Conservation (phyloP, 306 rosid species). For the Cucurbita moschata region DNA sequence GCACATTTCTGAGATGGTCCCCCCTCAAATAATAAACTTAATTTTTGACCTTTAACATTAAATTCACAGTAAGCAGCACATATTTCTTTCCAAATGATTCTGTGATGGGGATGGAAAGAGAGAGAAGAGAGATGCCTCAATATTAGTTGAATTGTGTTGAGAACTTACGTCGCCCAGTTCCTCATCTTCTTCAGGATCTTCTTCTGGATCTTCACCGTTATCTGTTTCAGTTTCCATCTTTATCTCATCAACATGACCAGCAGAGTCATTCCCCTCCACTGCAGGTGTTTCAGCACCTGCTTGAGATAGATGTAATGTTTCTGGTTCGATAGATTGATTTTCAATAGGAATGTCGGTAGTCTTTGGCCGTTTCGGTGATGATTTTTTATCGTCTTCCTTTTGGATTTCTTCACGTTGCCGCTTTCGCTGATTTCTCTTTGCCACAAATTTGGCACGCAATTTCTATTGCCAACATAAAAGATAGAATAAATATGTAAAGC, state of each 20-base stretch:
- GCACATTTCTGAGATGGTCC: background rate
- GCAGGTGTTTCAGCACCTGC: slow-evolving; percentile 30
- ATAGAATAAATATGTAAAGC: slow-evolving; percentile 1
- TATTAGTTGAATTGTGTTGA: slow-evolving; percentile 22
- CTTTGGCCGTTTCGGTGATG: slow-evolving; percentile 46
- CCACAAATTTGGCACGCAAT: slow-evolving; percentile 60
- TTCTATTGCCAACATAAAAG: slow-evolving; percentile 27
- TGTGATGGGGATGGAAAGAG: background rate
- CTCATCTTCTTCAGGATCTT: slow-evolving; percentile 68
- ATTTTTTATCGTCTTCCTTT: slow-evolving; percentile 25
- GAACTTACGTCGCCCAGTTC: slow-evolving; percentile 54
- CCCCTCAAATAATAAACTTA: background rate
- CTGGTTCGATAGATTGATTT: slow-evolving; percentile 26
- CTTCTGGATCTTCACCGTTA: slow-evolving; percentile 44
- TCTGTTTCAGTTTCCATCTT: slow-evolving; percentile 60
- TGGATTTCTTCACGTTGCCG: slow-evolving; percentile 64
- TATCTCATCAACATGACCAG: slow-evolving; percentile 29
- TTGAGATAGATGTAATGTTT: slow-evolving; percentile 15
- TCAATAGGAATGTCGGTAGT: slow-evolving; percentile 35
- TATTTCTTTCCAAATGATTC: background rate
- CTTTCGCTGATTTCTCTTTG: slow-evolving; percentile 60
- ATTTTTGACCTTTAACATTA: background rate
- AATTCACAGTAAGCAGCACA: background rate
- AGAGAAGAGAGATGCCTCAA: slow-evolving; percentile 15
- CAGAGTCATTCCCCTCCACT: slow-evolving; percentile 22